A percentile compares a stretch with the other conserved stretches of the same genome.
These are phyloP conservation scores for Diplodia sapinea DNA, from an alignment of 2,329 filamentous ascomycete species.

Conservation along the genomic window DNA sequence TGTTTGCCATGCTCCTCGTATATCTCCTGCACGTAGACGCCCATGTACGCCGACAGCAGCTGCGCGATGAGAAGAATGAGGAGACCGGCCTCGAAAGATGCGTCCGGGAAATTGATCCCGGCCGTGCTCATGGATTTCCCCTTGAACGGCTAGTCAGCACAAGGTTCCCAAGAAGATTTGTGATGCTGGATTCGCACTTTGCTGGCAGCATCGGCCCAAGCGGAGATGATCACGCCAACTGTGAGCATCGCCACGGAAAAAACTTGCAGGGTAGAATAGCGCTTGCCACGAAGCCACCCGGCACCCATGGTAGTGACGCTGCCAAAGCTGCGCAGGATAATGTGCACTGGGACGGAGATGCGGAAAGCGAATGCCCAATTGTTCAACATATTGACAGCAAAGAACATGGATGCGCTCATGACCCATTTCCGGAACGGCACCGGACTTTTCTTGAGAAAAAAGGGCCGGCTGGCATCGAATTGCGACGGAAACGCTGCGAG, in stretches of 20 bases:
- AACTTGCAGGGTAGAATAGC: slow-evolving; percentile 80
- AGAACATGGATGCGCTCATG: slow-evolving; percentile 88
- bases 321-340: slow-evolving; percentile 92
- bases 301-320: slow-evolving; percentile 94
- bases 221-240: slow-evolving; percentile 82
- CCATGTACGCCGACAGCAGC: slow-evolving; percentile 89
- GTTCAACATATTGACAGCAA: slow-evolving; percentile 92
- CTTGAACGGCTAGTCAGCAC: slow-evolving; percentile 38
- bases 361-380: slow-evolving; percentile 98
- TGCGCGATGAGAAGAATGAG: slow-evolving; percentile 85
- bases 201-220: slow-evolving; percentile 83
- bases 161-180: background rate
- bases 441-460: slow-evolving; percentile 76
- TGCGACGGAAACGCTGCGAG: slow-evolving; percentile 58
- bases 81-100: slow-evolving; percentile 72
- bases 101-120: slow-evolving; percentile 46
- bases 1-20: slow-evolving; percentile 85
- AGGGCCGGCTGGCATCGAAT: slow-evolving; percentile 62
- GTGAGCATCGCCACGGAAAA: slow-evolving; percentile 83
- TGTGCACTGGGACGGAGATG: slow-evolving; percentile 95
- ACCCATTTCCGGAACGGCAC: slow-evolving; percentile 87
- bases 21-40: slow-evolving; percentile 89
- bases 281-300: slow-evolving; percentile 85
- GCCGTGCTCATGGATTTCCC: slow-evolving; percentile 52
- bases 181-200: slow-evolving; percentile 64